These are phyloP conservation scores for Chloropicon primus DNA, from an alignment of 139 green algal species.

Conservation along the genomic window DNA sequence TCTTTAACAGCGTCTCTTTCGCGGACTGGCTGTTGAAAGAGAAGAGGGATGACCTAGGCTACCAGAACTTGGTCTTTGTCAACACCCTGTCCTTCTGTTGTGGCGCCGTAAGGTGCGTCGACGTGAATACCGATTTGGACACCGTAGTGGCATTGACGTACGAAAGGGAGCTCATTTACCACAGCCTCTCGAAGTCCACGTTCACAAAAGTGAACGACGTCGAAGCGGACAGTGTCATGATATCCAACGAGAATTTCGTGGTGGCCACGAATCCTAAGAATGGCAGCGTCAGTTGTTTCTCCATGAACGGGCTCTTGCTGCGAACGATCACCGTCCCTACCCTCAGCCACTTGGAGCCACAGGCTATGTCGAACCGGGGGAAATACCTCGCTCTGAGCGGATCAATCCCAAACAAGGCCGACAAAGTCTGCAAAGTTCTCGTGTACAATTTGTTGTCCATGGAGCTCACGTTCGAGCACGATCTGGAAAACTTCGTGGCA, in stretches of 20 bases:
- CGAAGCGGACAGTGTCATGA: not conserved
- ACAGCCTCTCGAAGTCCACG: not conserved
- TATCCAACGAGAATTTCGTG: not conserved
- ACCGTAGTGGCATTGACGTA: not conserved
- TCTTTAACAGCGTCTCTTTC: not conserved
- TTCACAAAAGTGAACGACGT: not conserved
- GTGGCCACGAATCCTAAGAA: not conserved
- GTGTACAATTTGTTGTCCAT: not conserved
- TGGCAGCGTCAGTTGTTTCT: not conserved
- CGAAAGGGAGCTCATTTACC: not conserved
- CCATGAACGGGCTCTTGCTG: not conserved
- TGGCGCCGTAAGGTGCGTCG: not conserved
- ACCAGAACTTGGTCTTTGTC: not conserved
- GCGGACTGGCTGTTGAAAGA: not conserved
- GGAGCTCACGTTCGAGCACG: not conserved
- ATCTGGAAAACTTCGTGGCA: constrained; percentile 12
- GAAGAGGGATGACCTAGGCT: not conserved
- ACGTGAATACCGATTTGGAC: not conserved
- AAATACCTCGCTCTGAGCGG: not conserved
- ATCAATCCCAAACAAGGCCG: not conserved
- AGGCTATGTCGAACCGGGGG: not conserved
- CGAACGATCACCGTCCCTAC: not conserved
- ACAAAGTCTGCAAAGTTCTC: not conserved
- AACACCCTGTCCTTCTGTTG: not conserved
- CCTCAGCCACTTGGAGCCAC: not conserved